Percentiles rank a stretch among this genome's conserved stretches.
Conservation (phyloP, 352 stramenopile genomes). For the Pythium pyrilobum region DNA sequence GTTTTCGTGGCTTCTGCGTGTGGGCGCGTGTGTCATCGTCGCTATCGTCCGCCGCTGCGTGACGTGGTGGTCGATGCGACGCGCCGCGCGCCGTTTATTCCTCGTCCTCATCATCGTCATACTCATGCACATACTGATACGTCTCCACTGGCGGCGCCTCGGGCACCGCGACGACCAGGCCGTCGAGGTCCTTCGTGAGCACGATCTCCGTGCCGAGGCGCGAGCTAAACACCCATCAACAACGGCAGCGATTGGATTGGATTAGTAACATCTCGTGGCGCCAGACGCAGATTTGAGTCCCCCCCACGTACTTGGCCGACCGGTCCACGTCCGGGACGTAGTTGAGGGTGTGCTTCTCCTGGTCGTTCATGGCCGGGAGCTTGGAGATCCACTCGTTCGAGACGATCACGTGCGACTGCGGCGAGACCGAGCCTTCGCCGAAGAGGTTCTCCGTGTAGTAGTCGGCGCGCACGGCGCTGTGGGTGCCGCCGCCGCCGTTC, state of each 20-base stretch:
- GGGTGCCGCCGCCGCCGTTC: constrained; percentile 63
- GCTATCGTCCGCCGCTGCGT: background rate
- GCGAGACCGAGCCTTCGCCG: constrained; percentile 72
- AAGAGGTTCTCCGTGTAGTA: constrained; percentile 89
- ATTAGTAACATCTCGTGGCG: background rate
- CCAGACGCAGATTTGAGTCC: background rate
- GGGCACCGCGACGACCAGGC: constrained; percentile 83
- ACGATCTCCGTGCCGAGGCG: constrained; percentile 85
- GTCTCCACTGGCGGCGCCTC: constrained; percentile 80
- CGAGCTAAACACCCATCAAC: constrained; percentile 40
- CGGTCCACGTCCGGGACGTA: constrained; percentile 81
- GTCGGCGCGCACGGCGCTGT: constrained; percentile 57
- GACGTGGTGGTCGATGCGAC: background rate
- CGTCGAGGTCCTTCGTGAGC: constrained; percentile 79
- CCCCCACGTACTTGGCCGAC: constrained; percentile 56
- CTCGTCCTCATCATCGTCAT: constrained; percentile 73
- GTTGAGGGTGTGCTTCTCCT: constrained; percentile 74
- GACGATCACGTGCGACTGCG: constrained; percentile 84
- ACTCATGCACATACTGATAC: constrained; percentile 83
- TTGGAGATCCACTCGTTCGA: constrained; percentile 87
- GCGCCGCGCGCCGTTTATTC: constrained; percentile 1
- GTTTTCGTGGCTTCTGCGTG: too few relatives aligned
- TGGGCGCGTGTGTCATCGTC: too few relatives aligned
- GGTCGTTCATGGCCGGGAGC: constrained; percentile 54
- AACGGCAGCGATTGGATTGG: too few relatives aligned